Conservation (phyloP, 2,329 filamentous ascomycete species). For the Claviceps citrina region DNA sequence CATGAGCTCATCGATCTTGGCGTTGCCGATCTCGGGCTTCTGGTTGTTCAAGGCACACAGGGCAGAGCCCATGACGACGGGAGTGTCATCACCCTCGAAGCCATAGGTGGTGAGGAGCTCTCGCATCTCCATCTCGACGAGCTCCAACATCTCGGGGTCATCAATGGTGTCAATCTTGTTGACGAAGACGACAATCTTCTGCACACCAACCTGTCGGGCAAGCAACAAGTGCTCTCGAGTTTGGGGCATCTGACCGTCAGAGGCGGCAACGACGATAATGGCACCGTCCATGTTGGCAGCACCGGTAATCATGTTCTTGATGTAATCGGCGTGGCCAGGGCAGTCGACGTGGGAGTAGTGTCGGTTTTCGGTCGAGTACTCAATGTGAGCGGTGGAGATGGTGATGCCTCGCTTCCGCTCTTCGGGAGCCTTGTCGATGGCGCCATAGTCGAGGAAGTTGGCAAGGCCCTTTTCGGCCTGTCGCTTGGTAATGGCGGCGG, state of each 20-base stretch:
- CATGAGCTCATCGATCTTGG: slow-evolving; percentile 86
- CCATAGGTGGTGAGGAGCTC: slow-evolving; percentile 85
- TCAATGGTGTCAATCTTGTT: slow-evolving; percentile 98
- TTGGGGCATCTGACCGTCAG: slow-evolving; percentile 99
- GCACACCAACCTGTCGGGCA: slow-evolving; percentile 93
- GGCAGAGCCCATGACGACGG: slow-evolving; percentile 92
- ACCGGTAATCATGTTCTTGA: slow-evolving; percentile 99
- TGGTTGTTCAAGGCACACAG: slow-evolving; percentile 84
- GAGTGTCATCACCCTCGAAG: slow-evolving; percentile 95
- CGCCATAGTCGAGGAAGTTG: slow-evolving; percentile 89
- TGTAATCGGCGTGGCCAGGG: slow-evolving; percentile 99
- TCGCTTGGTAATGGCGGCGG: slow-evolving; percentile 95
- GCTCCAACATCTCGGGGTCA: slow-evolving; percentile 98
- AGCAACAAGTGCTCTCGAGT: slow-evolving; percentile 96
- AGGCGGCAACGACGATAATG: slow-evolving; percentile 95
- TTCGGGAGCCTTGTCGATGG: slow-evolving; percentile 98
- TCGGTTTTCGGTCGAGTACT: slow-evolving; percentile 84
- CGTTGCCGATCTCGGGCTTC: slow-evolving; percentile 67
- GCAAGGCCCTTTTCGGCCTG: slow-evolving; percentile 90
- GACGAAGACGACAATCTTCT: slow-evolving; percentile 97
- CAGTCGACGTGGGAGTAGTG: slow-evolving; percentile 99
- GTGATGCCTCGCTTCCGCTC: slow-evolving; percentile 99
- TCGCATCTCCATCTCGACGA: slow-evolving; percentile 99
- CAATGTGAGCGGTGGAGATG: slow-evolving; percentile 95
- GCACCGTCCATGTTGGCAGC: slow-evolving; percentile 98